Percentiles rank a stretch among this genome's conserved stretches.
phyloP scores from a whole-genome alignment of 148 eudicot genomes.

The Chenopodium formosanum region DNA sequence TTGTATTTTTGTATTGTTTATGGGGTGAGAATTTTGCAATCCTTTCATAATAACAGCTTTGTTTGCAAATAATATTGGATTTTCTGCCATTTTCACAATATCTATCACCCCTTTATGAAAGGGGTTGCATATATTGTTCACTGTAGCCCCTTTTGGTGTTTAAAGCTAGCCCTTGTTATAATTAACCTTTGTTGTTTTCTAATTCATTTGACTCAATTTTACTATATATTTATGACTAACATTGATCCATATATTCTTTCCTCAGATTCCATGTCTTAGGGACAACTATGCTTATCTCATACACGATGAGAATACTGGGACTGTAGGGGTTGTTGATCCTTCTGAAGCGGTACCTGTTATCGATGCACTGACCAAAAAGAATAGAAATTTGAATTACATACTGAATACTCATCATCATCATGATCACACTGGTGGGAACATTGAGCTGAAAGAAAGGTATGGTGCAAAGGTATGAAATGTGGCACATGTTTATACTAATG shows the following conservation, averaged over 20 bases:
- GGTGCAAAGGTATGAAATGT: slow-evolving; percentile 81
- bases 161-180: background rate
- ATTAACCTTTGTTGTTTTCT: background rate
- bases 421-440: slow-evolving; percentile 92
- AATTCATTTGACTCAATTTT: background rate
- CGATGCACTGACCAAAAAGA: slow-evolving; percentile 60
- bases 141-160: background rate
- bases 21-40: background rate
- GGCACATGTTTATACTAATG: background rate
- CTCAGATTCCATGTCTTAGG: slow-evolving; percentile 77
- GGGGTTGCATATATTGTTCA: background rate
- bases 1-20: background rate
- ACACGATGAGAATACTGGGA: slow-evolving; percentile 84
- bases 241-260: slow-evolving; percentile 1
- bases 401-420: slow-evolving; percentile 87
- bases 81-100: background rate
- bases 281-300: slow-evolving; percentile 89
- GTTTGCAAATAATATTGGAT: background rate
- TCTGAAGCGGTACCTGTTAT: slow-evolving; percentile 84
- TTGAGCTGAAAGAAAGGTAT: slow-evolving; percentile 80
- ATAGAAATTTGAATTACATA: slow-evolving; percentile 69
- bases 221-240: background rate
- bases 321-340: slow-evolving; percentile 92
- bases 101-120: background rate
- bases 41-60: background rate